Conservation (phyloP, 495 filamentous ascomycete species). For the Rusavskia elegans region DNA sequence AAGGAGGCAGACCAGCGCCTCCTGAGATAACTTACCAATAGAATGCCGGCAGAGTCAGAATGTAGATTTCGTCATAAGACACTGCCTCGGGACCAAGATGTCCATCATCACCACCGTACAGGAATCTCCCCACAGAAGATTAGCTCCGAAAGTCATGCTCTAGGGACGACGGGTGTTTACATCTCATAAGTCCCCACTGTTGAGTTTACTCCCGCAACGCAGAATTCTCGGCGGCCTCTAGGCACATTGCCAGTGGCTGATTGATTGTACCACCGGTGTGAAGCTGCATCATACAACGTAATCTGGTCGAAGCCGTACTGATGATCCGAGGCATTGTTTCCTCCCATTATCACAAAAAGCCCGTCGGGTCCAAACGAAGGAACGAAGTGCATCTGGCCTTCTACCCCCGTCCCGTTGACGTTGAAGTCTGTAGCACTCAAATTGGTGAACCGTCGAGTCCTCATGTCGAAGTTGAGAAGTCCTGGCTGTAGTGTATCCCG, state of each 20-base stretch:
- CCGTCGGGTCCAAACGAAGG: slow-evolving; percentile 11
- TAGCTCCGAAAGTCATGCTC: too few relatives aligned
- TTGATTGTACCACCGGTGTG: slow-evolving; percentile 11
- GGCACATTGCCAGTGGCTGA: slow-evolving; percentile 9
- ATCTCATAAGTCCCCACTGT: slow-evolving; percentile 11
- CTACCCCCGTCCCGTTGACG: too few relatives aligned
- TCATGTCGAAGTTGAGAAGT: slow-evolving; percentile 8
- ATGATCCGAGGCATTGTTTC: neutral
- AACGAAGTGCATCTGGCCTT: slow-evolving; percentile 6
- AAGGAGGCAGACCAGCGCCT: too few relatives aligned
- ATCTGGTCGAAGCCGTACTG: neutral
- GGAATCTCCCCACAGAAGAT: slow-evolving; percentile 2
- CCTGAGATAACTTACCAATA: slow-evolving; percentile 14
- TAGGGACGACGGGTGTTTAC: neutral
- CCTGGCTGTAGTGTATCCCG: neutral
- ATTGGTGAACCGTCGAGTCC: slow-evolving; percentile 4
- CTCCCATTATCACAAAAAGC: slow-evolving; percentile 9
- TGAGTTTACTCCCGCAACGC: slow-evolving; percentile 7
- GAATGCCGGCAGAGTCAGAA: slow-evolving; percentile 31
- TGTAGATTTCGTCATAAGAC: slow-evolving; percentile 9
- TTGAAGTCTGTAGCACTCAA: slow-evolving; percentile 1
- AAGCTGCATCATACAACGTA: slow-evolving; percentile 5
- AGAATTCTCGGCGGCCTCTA: slow-evolving; percentile 1
- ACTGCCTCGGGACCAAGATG: slow-evolving; percentile 1
- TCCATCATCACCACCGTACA: slow-evolving; percentile 8